Conservation (phyloP, 495 filamentous ascomycete genomes). For the Xylaria sp. region DNA sequence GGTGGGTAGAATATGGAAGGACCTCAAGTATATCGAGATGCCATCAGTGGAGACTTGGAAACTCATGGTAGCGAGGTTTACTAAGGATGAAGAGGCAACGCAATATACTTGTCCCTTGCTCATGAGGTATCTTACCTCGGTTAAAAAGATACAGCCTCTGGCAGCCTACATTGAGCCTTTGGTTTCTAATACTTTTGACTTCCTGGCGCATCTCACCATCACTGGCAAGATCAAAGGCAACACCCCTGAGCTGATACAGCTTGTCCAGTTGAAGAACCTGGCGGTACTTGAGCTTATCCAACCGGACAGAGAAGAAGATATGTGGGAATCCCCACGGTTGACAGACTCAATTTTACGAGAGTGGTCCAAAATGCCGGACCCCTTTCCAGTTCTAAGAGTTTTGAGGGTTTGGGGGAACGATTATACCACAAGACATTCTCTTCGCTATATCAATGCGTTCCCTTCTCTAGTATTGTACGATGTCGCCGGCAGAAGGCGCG, state of each 20-base stretch:
- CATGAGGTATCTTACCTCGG: slow-evolving; percentile 3
- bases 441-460: slow-evolving; percentile 37
- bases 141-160: slow-evolving; percentile 28
- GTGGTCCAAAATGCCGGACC: slow-evolving; percentile 35
- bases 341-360: slow-evolving; percentile 41
- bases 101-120: not conserved
- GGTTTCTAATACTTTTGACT: slow-evolving; percentile 27
- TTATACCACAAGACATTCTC: slow-evolving; percentile 30
- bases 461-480: slow-evolving; percentile 37
- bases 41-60: slow-evolving; percentile 37
- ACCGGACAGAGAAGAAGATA: not conserved
- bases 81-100: not conserved
- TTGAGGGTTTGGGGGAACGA: slow-evolving; percentile 35
- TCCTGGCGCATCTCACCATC: slow-evolving; percentile 41
- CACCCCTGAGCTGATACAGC: slow-evolving; percentile 34
- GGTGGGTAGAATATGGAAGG: slow-evolving; percentile 9
- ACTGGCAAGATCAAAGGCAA: slow-evolving; percentile 23
- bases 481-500: slow-evolving; percentile 26
- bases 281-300: slow-evolving; percentile 43
- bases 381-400: slow-evolving; percentile 42
- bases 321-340: slow-evolving; percentile 21
- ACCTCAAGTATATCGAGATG: not conserved
- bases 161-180: slow-evolving; percentile 35
- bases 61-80: slow-evolving; percentile 26
- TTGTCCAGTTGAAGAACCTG: slow-evolving; percentile 41